phyloP scores from a whole-genome alignment of 176 grass and related monocot genomes.

The Zoysia japonica region DNA sequence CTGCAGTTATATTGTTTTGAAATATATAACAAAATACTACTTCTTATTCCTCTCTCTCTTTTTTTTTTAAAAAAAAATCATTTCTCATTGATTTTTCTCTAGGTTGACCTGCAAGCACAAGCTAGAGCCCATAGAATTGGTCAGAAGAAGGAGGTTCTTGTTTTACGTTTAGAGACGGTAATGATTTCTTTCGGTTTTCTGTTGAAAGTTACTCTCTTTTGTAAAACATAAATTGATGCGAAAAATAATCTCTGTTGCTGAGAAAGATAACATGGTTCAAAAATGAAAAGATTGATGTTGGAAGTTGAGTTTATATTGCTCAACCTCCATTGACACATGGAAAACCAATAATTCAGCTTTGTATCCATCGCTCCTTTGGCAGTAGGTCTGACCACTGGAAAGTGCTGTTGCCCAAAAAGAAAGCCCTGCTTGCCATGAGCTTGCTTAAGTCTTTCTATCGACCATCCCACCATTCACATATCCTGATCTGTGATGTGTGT shows the following conservation, averaged over 20 bases:
- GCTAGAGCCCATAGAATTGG: conserved; percentile 98
- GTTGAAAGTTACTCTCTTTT: conserved; percentile 24
- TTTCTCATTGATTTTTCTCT: conserved; percentile 33
- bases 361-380: background rate
- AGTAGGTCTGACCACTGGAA: background rate
- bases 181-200: conserved; percentile 33
- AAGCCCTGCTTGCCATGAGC: background rate
- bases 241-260: conserved; percentile 9
- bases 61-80: background rate
- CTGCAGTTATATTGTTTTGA: conserved; percentile 30
- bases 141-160: conserved; percentile 99
- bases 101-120: conserved; percentile 99
- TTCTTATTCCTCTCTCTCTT: background rate
- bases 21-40: conserved; percentile 1
- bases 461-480: background rate
- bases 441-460: background rate
- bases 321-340: background rate
- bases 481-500: background rate
- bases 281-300: conserved; percentile 1
- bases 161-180: conserved; percentile 97
- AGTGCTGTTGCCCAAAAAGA: background rate
- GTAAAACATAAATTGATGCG: conserved; percentile 6
- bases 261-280: background rate
- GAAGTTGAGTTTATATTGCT: background rate
- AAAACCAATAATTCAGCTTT: background rate